phyloP scores from a whole-genome alignment of 305 asterid genomes.

The Fraxinus ornus region DNA sequence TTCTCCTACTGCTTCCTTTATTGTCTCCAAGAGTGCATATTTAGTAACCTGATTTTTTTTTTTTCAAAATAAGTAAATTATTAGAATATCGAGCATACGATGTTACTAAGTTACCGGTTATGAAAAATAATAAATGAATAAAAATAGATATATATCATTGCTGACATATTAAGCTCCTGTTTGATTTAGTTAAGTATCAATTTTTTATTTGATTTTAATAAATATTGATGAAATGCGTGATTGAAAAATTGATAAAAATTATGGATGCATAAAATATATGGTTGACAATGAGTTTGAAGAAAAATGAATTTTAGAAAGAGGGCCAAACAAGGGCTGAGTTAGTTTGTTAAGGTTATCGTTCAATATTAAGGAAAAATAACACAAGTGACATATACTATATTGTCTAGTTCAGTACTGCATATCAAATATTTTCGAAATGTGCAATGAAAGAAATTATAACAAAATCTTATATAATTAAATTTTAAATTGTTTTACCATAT shows the following conservation, averaged over 20 bases:
- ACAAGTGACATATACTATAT: too few relatives aligned
- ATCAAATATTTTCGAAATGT: too few relatives aligned
- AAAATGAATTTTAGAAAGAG: too few relatives aligned
- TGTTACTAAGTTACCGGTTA: neutral
- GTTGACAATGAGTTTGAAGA: too few relatives aligned
- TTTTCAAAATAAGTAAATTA: neutral
- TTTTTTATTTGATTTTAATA: too few relatives aligned
- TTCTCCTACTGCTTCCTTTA: constrained; percentile 66
- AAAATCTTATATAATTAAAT: too few relatives aligned
- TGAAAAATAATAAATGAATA: neutral
- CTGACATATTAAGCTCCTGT: neutral
- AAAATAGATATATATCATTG: neutral
- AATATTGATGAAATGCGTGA: too few relatives aligned
- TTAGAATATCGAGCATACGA: neutral
- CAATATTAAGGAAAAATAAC: neutral
- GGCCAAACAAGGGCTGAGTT: too few relatives aligned
- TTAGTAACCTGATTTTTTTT: constrained; percentile 45
- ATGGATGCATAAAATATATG: too few relatives aligned
- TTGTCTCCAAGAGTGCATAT: constrained; percentile 68
- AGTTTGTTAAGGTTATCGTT: too few relatives aligned
- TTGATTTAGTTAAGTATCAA: neutral
- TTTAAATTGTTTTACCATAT: neutral
- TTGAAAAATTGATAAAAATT: too few relatives aligned
- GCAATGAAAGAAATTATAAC: neutral
- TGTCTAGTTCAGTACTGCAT: neutral